phyloP scores from a whole-genome alignment of 2,329 filamentous ascomycete species.

The Fonsecaea pugnacius region DNA sequence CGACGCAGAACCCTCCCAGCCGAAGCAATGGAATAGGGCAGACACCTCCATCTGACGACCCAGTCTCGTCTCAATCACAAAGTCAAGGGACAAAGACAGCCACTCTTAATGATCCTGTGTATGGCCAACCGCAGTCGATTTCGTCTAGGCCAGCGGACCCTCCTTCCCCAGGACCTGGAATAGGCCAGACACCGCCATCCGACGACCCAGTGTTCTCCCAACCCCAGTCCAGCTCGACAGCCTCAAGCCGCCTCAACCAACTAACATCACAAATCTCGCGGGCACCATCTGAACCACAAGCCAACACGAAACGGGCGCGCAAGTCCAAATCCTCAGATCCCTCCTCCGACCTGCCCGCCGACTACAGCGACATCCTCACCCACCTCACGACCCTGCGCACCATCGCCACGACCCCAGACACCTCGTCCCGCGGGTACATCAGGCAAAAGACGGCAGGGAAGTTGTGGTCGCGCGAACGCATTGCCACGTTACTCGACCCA shows the following conservation, averaged over 20 bases:
- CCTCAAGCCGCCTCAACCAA: conserved; percentile 50
- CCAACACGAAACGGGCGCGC: conserved; percentile 41
- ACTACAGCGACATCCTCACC: conserved; percentile 65
- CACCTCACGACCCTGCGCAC: conserved; percentile 58
- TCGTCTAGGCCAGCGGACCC: not conserved
- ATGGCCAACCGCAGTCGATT: not conserved
- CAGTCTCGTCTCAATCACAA: conserved; percentile 6
- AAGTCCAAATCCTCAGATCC: conserved; percentile 14
- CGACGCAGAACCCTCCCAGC: not conserved
- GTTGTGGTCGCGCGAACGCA: conserved; percentile 67
- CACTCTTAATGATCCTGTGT: conserved; percentile 2
- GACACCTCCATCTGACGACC: conserved; percentile 1
- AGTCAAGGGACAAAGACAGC: not conserved
- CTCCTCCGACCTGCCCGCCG: conserved; percentile 54
- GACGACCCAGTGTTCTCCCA: conserved; percentile 22
- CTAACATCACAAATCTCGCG: conserved; percentile 51
- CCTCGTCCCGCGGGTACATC: conserved; percentile 60
- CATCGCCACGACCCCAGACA: conserved; percentile 61
- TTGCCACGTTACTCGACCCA: conserved; percentile 61
- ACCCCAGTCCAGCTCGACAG: conserved; percentile 5
- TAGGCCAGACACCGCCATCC: not conserved
- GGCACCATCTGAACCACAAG: conserved; percentile 22
- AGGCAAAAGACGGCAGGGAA: conserved; percentile 68
- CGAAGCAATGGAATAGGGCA: not conserved
- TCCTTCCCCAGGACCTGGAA: not conserved